Base-by-base conservation (phyloP, 192 early-diverging fungal species). In the Phycomyces nitens region DNA sequence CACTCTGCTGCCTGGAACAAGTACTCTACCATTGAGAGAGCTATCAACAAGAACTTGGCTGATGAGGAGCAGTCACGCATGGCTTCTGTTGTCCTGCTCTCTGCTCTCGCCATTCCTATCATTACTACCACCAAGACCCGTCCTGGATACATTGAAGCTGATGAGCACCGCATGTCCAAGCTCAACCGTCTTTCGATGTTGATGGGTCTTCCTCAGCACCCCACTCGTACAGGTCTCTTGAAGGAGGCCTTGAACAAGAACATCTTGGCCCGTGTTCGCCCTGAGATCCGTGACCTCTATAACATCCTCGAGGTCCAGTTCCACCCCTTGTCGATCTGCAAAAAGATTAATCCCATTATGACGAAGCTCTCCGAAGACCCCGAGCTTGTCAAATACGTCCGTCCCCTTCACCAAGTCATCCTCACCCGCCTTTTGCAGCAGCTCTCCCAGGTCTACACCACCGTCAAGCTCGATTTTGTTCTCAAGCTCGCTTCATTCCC, bases 271-370 rank as follows among this genome's bases (percentile, higher is more conserved):
- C 90, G 88, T 49, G 94, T 96, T 55, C 83, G 86, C 50, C 91
- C 93, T 11, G 94, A 95, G 77, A 78, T 98, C 59, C 88, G 87
- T 27, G 92, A 95, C 39, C 80, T 99, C 43, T 98, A 96, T 82
- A 88, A 94, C 74, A 88, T 95, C 26, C 83, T 99, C 53, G 97
- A 99, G 82, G 95, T 97, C 54, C 91, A 96, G 74, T 99, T 99
- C 89, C 94, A 98, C 69, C 97, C 97, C 52, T 85, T 99, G 56
- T 93, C 93, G 49, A 97, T 99, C 75, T 94, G 94, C 85, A 90
- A 96, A 81, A 95, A 93, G 81, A 91, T 99, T 63, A 86, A 89
- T 43, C 95, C 94, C 18, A 84, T 96, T 57, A 87, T 99, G 70
- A 77, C 81, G 53, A 79, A 86, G 64, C 73, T 92, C 53, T 73